These are phyloP conservation scores for Daldinia bambusicola DNA, from an alignment of 495 filamentous ascomycete species.

Conservation along the genomic window DNA sequence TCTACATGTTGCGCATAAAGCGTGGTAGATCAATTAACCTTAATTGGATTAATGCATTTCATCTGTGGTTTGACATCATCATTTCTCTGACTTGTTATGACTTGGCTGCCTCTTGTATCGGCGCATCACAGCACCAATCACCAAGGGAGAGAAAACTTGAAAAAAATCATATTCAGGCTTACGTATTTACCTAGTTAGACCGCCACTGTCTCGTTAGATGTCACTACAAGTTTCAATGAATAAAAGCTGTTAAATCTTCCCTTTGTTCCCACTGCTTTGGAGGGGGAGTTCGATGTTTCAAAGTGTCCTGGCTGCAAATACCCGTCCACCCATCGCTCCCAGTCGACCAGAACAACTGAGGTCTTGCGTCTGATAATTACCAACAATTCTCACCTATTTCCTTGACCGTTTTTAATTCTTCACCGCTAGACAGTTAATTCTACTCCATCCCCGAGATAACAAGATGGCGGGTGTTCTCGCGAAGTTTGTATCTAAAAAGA, in stretches of 20 bases:
- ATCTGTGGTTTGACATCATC: constrained; percentile 37
- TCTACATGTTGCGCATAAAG: constrained; percentile 18
- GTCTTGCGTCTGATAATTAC: neutral
- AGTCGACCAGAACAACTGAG: constrained; percentile 10
- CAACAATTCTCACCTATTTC: constrained; percentile 15
- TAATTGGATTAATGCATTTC: constrained; percentile 26
- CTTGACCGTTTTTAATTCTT: neutral
- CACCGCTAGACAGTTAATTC: neutral
- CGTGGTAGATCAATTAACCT: constrained; percentile 29
- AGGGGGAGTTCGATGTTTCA: constrained; percentile 25
- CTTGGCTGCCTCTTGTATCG: constrained; percentile 25
- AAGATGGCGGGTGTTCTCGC: constrained; percentile 64
- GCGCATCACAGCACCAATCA: constrained; percentile 13
- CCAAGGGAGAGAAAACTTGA: constrained; percentile 31
- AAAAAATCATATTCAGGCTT: constrained; percentile 28
- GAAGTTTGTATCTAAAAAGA: constrained; percentile 70
- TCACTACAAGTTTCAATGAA: constrained; percentile 13
- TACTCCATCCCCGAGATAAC: constrained; percentile 26
- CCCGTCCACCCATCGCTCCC: constrained; percentile 2
- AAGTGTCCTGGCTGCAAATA: constrained; percentile 10
- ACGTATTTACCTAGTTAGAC: constrained; percentile 33
- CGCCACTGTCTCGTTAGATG: constrained; percentile 19
- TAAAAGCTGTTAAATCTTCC: constrained; percentile 20
- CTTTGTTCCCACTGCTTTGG: constrained; percentile 20
- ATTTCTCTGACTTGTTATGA: constrained; percentile 29